Conservation (phyloP, 495 filamentous ascomycete genomes). For the Hypomontagnella monticulosa region DNA sequence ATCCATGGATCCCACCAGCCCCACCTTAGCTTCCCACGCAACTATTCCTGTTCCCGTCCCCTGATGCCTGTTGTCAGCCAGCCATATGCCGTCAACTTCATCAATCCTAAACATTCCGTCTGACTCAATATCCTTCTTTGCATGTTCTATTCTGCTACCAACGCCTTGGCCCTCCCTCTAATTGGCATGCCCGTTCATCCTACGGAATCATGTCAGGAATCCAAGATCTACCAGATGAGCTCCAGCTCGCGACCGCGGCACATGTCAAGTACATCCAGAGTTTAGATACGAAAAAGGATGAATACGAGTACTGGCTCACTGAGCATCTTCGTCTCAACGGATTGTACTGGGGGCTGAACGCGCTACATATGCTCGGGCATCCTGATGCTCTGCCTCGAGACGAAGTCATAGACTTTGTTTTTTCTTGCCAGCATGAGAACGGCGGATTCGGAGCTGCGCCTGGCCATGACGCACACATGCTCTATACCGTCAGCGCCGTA, state of each 20-base stretch:
- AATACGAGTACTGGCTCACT: conserved; percentile 96
- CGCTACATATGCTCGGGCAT: conserved; percentile 83
- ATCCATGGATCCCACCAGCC: background rate
- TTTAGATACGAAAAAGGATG: conserved; percentile 89
- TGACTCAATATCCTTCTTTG: too few relatives aligned
- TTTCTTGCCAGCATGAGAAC: conserved; percentile 85
- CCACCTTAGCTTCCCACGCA: too few relatives aligned
- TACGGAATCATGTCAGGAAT: conserved; percentile 36
- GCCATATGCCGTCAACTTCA: too few relatives aligned
- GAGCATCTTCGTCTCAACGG: conserved; percentile 95
- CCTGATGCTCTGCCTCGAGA: conserved; percentile 82
- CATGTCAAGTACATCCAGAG: conserved; percentile 95
- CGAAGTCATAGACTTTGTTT: conserved; percentile 87
- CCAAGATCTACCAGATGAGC: conserved; percentile 63
- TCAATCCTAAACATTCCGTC: too few relatives aligned
- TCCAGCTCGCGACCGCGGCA: conserved; percentile 72
- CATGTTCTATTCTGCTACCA: background rate
- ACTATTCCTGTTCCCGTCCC: too few relatives aligned
- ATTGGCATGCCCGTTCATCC: background rate
- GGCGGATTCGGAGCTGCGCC: conserved; percentile 95
- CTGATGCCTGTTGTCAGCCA: background rate
- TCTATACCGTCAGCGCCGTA: conserved; percentile 92
- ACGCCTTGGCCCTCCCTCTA: background rate
- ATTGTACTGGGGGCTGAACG: conserved; percentile 94
- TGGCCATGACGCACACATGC: conserved; percentile 92